phyloP scores from a whole-genome alignment of 371 early-diverging fungal genomes.

The Paramicrosporidium saccamoebae region DNA sequence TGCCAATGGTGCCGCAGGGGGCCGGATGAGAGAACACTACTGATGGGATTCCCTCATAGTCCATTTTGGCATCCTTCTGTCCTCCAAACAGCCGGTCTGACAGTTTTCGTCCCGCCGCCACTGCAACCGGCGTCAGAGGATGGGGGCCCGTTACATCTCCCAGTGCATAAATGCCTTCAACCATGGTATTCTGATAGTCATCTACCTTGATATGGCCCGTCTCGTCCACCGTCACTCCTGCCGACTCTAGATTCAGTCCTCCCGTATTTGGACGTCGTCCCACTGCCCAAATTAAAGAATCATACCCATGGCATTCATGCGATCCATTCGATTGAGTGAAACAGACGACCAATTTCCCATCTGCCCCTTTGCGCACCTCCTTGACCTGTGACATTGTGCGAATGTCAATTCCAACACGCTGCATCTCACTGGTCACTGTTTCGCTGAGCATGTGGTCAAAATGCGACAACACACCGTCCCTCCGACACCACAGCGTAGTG shows the following conservation, averaged over 20 bases:
- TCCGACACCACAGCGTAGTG: conserved; percentile 50
- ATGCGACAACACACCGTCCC: conserved; percentile 43
- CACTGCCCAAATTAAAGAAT: conserved; percentile 44
- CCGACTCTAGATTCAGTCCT: conserved; percentile 21
- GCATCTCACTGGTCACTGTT: conserved; percentile 37
- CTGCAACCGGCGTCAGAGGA: conserved; percentile 81
- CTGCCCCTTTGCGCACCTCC: conserved; percentile 8
- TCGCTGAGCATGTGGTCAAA: conserved; percentile 65
- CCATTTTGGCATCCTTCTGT: conserved; percentile 29
- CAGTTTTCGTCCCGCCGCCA: conserved; percentile 71
- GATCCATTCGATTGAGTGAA: no score
- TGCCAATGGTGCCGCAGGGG: conserved; percentile 43
- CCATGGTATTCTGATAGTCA: conserved; percentile 48
- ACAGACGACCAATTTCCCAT: conserved; percentile 6
- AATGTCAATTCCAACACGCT: conserved; percentile 26
- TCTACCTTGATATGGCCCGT: conserved; percentile 35
- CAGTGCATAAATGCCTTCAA: conserved; percentile 35
- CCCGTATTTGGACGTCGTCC: conserved; percentile 48
- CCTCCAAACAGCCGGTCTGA: conserved; percentile 73
- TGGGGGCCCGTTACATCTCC: conserved; percentile 77
- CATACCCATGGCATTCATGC: no score
- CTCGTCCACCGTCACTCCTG: conserved; percentile 17
- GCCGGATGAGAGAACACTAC: conserved; percentile 88
- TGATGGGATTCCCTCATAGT: conserved; percentile 72
- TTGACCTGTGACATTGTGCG: conserved; percentile 21